Evolutionary conservation across 495 filamentous ascomycete species (phyloP).

Genomic region (Schizothecium vesticola): DNA sequence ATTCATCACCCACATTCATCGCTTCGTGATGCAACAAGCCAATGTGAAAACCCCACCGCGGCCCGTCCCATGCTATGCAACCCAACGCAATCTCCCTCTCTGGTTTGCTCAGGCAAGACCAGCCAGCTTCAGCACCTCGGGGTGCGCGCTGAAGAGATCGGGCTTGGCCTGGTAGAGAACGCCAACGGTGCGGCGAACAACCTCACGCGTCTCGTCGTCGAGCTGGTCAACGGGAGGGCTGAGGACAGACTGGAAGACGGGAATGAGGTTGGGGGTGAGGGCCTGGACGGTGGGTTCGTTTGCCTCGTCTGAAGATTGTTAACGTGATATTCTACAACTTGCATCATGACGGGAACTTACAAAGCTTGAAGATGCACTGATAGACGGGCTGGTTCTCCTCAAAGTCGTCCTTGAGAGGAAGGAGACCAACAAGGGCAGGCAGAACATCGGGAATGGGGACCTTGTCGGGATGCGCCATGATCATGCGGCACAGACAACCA

Average conservation of each 20-base stretch:
- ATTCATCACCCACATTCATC: slow-evolving; percentile 16
- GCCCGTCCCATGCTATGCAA: slow-evolving; percentile 22
- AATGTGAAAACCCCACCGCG: slow-evolving; percentile 10
- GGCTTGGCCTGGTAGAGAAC: slow-evolving; percentile 28
- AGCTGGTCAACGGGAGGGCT: slow-evolving; percentile 77
- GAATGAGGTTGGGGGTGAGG: slow-evolving; percentile 72
- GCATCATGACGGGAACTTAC: background rate
- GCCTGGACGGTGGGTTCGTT: slow-evolving; percentile 65
- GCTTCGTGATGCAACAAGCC: slow-evolving; percentile 18
- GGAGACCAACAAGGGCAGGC: slow-evolving; percentile 67
- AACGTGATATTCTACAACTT: background rate
- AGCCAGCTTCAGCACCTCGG: slow-evolving; percentile 28
- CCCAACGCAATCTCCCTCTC: background rate
- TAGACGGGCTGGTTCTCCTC: slow-evolving; percentile 95
- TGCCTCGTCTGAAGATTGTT: slow-evolving; percentile 46
- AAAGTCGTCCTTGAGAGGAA: slow-evolving; percentile 90
- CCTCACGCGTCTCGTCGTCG: slow-evolving; percentile 65
- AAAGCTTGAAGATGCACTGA: slow-evolving; percentile 79
- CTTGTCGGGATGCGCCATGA: slow-evolving; percentile 70
- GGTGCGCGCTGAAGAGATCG: slow-evolving; percentile 26
- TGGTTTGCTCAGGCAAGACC: slow-evolving; percentile 19
- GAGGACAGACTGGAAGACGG: slow-evolving; percentile 76
- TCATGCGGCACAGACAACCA: slow-evolving; percentile 89
- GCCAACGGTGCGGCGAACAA: slow-evolving; percentile 24
- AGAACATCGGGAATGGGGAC: slow-evolving; percentile 77